Conservation (phyloP, 2,329 filamentous ascomycete species). For the Colletotrichum phormii region DNA sequence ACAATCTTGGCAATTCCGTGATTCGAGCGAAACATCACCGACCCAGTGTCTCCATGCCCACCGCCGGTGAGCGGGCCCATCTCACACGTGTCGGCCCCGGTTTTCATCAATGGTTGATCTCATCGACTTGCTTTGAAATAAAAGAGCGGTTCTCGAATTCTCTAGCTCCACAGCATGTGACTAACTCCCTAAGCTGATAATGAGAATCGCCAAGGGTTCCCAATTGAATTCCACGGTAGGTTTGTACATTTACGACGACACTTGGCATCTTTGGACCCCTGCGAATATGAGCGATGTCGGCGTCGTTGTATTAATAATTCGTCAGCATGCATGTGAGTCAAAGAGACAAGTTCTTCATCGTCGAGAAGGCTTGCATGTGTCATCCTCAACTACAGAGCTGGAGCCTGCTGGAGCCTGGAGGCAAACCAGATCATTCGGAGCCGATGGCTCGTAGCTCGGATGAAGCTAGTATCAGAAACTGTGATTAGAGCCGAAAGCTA, state of each 20-base stretch:
- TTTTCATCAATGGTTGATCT: background rate
- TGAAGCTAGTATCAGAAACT: background rate
- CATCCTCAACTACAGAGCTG: background rate
- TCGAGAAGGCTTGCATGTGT: background rate
- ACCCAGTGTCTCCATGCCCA: background rate
- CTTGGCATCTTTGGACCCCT: background rate
- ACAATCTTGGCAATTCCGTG: conserved; percentile 22
- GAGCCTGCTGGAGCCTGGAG: no score
- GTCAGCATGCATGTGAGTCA: background rate
- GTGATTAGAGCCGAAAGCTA: background rate
- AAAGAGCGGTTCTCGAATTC: background rate
- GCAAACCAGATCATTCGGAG: background rate
- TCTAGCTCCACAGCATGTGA: background rate
- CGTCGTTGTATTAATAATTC: background rate
- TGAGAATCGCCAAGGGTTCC: background rate
- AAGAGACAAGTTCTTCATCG: background rate
- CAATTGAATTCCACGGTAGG: background rate
- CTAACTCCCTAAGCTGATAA: background rate
- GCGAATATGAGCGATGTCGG: background rate
- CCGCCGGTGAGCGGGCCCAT: background rate
- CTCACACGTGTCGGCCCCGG: background rate
- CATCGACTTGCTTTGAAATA: background rate
- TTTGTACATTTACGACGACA: background rate
- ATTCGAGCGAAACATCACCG: conserved; percentile 36
- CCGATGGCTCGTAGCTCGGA: background rate